These are phyloP conservation scores for Geotrichum candidum DNA, from an alignment of 1,139 yeast genomes.

Conservation along the genomic window DNA sequence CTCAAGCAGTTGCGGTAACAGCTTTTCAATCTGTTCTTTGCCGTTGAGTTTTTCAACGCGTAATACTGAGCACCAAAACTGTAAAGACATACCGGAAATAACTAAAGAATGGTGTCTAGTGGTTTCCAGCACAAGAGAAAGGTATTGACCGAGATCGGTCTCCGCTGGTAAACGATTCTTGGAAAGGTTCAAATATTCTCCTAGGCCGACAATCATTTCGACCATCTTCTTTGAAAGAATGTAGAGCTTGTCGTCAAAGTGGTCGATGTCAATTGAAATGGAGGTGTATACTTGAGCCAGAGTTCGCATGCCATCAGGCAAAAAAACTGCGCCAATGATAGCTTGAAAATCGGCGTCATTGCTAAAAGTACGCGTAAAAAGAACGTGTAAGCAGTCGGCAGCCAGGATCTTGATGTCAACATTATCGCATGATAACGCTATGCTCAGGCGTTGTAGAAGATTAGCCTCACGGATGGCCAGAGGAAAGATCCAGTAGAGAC, in stretches of 20 bases:
- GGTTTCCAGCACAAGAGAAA: constrained; percentile 69
- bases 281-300: constrained; percentile 60
- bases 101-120: constrained; percentile 80
- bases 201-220: constrained; percentile 86
- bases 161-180: constrained; percentile 39
- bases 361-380: constrained; percentile 75
- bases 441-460: constrained; percentile 58
- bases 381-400: constrained; percentile 81
- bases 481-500: constrained; percentile 88
- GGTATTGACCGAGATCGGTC: constrained; percentile 57
- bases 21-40: constrained; percentile 41
- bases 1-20: constrained; percentile 65
- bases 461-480: constrained; percentile 62
- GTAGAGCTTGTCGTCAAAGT: constrained; percentile 71
- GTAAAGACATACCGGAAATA: constrained; percentile 85
- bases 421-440: constrained; percentile 55
- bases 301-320: constrained; percentile 62
- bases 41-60: constrained; percentile 66
- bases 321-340: constrained; percentile 74
- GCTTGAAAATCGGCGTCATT: constrained; percentile 68
- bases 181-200: constrained; percentile 59
- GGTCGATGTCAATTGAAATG: constrained; percentile 61
- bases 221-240: constrained; percentile 82
- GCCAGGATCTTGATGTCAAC: constrained; percentile 73
- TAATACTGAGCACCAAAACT: constrained; percentile 89